Conservation (phyloP, 1,284 basidiomycete genomes). For the Jaminaea rosea region DNA sequence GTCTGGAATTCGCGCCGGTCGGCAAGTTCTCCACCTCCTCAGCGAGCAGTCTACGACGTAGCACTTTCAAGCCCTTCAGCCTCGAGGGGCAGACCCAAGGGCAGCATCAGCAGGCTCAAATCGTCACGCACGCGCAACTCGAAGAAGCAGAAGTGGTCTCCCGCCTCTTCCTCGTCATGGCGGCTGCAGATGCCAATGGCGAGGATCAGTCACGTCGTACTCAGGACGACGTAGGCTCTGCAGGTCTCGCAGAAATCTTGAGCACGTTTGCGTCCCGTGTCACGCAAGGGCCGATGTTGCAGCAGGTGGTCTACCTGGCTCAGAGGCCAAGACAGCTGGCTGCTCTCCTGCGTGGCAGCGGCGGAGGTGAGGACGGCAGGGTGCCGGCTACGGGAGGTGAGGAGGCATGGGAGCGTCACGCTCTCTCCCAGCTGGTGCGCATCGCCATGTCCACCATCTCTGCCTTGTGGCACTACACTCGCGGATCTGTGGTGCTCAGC, state of each 20-base stretch:
- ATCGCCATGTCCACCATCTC: constrained; percentile 54
- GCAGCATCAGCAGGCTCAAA: neutral
- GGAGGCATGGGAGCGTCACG: no score
- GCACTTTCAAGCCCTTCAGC: neutral
- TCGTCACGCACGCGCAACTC: constrained; percentile 11
- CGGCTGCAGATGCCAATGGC: neutral
- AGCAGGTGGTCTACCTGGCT: constrained; percentile 77
- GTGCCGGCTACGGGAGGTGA: no score
- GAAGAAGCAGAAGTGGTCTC: constrained; percentile 52
- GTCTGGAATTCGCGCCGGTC: constrained; percentile 65
- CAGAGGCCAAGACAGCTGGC: constrained; percentile 80
- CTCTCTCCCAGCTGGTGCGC: neutral
- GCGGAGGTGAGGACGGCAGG: neutral
- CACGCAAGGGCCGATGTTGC: constrained; percentile 66
- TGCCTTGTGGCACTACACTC: constrained; percentile 63
- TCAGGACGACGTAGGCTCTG: no score
- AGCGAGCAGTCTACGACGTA: neutral
- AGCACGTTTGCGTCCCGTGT: constrained; percentile 60
- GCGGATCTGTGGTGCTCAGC: constrained; percentile 61
- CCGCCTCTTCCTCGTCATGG: constrained; percentile 57
- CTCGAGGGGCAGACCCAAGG: no score
- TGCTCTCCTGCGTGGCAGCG: constrained; percentile 53
- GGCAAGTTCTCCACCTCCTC: neutral
- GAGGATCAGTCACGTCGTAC: no score
- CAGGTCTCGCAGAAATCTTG: no score